Evolutionary conservation across 1,284 basidiomycete species (phyloP), one percentile per base, ranked within the genome.

Genomic region (Fereydounia khargensis): DNA sequence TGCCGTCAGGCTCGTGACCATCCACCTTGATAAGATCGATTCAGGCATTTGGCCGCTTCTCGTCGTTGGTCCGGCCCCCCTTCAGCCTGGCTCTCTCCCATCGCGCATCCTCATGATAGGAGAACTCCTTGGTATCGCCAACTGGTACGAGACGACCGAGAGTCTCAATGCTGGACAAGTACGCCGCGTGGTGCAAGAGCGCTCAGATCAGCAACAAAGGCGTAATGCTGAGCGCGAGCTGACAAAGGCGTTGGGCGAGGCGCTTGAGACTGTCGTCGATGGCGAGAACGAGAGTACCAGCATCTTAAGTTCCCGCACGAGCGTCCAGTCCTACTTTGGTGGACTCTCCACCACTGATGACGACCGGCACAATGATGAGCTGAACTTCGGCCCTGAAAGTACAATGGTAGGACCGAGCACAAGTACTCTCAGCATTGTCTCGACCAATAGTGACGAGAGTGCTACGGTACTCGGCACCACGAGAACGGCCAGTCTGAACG

Each of bases 41-140:
- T 35, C 62, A 11, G 62, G 54, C 14, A 65, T 65, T 20, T 65
- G 62, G 62, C 62, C 62, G 1, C 28, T 65, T 9, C 40, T 65
- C 3, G 58, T 61, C 13, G 38, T 57, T 1, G 62, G 62, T 0
- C 62, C 62, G 8, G 62, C 62, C 9, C 62, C 62, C 1, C 14
- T 65, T 19, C 57, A 47, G 8, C n/a, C n/a, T n/a, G n/a, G n/a
- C n/a, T n/a, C n/a, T n/a, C n/a, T n/a, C n/a, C n/a, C n/a, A n/a
- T n/a, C n/a, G n/a, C n/a, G n/a, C n/a, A n/a, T n/a, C n/a, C n/a
- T n/a, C n/a, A n/a, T n/a, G n/a, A n/a, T n/a, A n/a, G n/a, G n/a
- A n/a, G n/a, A n/a, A n/a, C n/a, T n/a, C n/a, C n/a, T n/a, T n/a
- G n/a, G n/a, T n/a, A n/a, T n/a, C n/a, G n/a, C n/a, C n/a, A n/a